Conservation (phyloP, 768 basidiomycete species). For the Gloeostereum incarnatum region DNA sequence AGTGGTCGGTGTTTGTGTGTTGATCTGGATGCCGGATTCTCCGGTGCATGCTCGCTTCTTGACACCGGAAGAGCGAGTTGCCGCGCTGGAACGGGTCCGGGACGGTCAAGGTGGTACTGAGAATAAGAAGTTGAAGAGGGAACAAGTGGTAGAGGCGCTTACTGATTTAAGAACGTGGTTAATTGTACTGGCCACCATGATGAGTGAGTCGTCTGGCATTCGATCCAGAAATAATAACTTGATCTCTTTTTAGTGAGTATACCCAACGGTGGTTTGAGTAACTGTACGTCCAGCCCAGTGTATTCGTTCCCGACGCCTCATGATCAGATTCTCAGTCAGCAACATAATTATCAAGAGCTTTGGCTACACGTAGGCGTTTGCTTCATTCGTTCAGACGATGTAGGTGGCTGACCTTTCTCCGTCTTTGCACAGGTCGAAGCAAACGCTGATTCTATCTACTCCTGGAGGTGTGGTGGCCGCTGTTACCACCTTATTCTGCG, state of each 20-base stretch:
- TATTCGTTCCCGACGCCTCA: background rate
- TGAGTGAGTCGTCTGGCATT: slow-evolving; percentile 30
- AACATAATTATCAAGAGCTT: slow-evolving; percentile 55
- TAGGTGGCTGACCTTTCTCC: background rate
- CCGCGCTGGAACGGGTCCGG: slow-evolving; percentile 57
- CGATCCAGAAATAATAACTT: slow-evolving; percentile 5
- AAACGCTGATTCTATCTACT: slow-evolving; percentile 50
- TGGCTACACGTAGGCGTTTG: slow-evolving; percentile 44
- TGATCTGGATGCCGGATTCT: slow-evolving; percentile 58
- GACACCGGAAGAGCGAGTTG: slow-evolving; percentile 49
- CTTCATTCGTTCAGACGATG: background rate
- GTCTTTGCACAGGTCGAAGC: slow-evolving; percentile 32
- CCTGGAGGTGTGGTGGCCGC: slow-evolving; percentile 45
- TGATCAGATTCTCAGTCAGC: slow-evolving; percentile 29
- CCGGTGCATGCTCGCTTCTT: slow-evolving; percentile 51
- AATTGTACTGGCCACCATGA: slow-evolving; percentile 45
- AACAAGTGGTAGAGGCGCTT: slow-evolving; percentile 49
- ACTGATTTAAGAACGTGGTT: slow-evolving; percentile 53
- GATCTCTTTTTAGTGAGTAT: slow-evolving; percentile 38
- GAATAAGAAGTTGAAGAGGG: slow-evolving; percentile 50
- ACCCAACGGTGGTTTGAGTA: slow-evolving; percentile 54
- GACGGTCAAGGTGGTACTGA: slow-evolving; percentile 56
- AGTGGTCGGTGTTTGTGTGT: slow-evolving; percentile 42
- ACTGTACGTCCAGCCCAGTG: slow-evolving; percentile 36
- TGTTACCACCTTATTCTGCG: slow-evolving; percentile 38